A percentile compares a stretch with the other conserved stretches of the same genome.
Evolutionary conservation across 345 rosid genomes (phyloP).

Genomic region (Lumnitzera littorea): DNA sequence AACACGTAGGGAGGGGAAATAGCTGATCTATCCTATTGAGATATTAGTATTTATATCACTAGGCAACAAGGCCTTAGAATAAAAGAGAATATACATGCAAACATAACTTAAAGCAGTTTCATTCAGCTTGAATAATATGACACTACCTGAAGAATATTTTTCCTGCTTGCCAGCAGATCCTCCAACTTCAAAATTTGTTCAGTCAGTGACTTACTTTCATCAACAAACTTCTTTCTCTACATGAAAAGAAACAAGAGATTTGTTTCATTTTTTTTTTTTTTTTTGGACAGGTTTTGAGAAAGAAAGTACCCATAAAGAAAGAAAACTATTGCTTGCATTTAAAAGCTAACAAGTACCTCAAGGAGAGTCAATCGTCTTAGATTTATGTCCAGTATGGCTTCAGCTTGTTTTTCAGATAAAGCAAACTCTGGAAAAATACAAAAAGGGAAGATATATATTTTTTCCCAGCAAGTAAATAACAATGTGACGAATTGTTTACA

Average conservation of each 20-base stretch:
- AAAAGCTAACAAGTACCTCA: constrained; percentile 42
- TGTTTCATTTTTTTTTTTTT: constrained; percentile 1
- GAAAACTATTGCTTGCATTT: not conserved
- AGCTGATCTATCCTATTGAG: too few species aligned
- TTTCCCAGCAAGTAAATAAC: not conserved
- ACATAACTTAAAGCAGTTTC: too few species aligned
- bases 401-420: constrained; percentile 88
- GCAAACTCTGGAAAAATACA: constrained; percentile 40
- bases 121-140: not conserved
- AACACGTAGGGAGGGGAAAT: too few species aligned
- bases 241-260: constrained; percentile 3
- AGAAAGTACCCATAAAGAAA: constrained; percentile 10
- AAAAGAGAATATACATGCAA: too few species aligned
- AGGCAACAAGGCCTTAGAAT: too few species aligned
- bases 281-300: not conserved
- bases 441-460: not conserved
- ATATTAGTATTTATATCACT: too few species aligned
- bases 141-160: constrained; percentile 69
- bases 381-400: constrained; percentile 78
- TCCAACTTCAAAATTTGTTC: constrained; percentile 71
- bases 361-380: constrained; percentile 72
- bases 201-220: constrained; percentile 56
- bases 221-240: constrained; percentile 71
- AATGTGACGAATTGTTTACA: not conserved
- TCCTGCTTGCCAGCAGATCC: constrained; percentile 61